Percentiles rank a stretch among this genome's conserved stretches.
phyloP scores from a whole-genome alignment of 345 rosid genomes.

The Pugionium dolabratum region DNA sequence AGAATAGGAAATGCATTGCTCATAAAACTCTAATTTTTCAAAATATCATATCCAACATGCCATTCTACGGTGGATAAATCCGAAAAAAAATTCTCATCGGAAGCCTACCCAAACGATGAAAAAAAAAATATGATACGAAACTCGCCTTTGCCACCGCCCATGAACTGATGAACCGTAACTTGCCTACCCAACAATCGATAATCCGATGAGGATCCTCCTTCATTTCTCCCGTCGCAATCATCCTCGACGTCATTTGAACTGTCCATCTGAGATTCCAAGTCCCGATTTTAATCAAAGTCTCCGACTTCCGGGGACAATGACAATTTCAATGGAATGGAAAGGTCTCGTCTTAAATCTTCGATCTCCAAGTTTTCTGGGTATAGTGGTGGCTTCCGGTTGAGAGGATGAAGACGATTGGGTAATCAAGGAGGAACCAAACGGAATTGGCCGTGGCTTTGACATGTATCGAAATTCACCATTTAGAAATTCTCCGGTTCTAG shows the following conservation, averaged over 20 bases:
- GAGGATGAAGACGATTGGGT: slow-evolving; percentile 3
- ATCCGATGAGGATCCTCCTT: slow-evolving; percentile 32
- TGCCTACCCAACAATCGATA: slow-evolving; percentile 44
- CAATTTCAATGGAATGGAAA: neutral
- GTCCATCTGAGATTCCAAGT: slow-evolving; percentile 31
- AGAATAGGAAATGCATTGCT: too few species aligned
- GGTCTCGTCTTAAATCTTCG: neutral
- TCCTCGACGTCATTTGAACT: slow-evolving; percentile 40
- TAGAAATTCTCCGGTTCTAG: slow-evolving; percentile 30
- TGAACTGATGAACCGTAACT: slow-evolving; percentile 48
- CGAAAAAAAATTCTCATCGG: neutral
- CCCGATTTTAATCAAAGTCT: neutral
- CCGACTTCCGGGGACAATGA: neutral
- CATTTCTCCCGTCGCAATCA: slow-evolving; percentile 39
- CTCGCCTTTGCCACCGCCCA: slow-evolving; percentile 55
- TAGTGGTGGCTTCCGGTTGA: slow-evolving; percentile 20
- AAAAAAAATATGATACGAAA: neutral
- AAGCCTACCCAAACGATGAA: neutral
- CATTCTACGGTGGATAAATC: too few species aligned
- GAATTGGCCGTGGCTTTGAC: slow-evolving; percentile 14
- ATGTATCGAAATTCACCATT: slow-evolving; percentile 32
- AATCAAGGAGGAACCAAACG: slow-evolving; percentile 21
- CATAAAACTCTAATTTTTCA: too few species aligned
- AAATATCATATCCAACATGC: too few species aligned
- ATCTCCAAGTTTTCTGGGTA: neutral